Evolutionary conservation across 2,329 filamentous ascomycete species (phyloP), one percentile per base, ranked within the genome.

Genomic region (Saccharata proteae): DNA sequence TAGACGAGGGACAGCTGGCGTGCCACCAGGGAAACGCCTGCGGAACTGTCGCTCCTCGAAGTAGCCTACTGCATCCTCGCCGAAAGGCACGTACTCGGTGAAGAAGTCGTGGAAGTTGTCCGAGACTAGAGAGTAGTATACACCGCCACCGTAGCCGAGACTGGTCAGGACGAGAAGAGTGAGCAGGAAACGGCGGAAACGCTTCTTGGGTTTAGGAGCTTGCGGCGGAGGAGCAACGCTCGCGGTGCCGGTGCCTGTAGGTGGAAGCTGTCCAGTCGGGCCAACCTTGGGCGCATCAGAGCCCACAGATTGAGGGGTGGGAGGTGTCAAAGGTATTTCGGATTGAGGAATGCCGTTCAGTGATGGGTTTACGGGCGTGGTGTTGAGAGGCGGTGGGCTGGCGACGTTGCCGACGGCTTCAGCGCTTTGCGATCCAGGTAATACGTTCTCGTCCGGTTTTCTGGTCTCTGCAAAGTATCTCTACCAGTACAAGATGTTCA

Each of bases 21-120:
- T 64, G 10, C 30, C 26, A 15, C 51, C 52, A 2, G 52, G 75
- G 64, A 93, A 94, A 36, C 82, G 77, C 59, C 80, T 85, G 52
- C 80, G 75, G 64, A 93, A 94, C 49, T 94, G 85, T 43, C 80
- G 74, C 62, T 98, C 90, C 60, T 98, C 90, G 31, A 98, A 77
- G 62, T 93, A 96, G 16, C 93, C 74, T 26, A 98, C 88, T 12
- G 80, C 80, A 53, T 93, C 83, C 61, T 98, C 90, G 48, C 86
- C 90, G 44, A 81, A 93, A 14, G 90, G 90, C 12, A 98, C 62
- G 57, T 88, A 98, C 61, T 94, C 86, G 47, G 86, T 96, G 62
- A 98, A 98, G 66, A 94, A 90, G 59, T 98, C 90, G 61, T 98
- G 88, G 71, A 96, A 98, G 61, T 84, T 93, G 65, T 98, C 90